Base-by-base conservation (phyloP, 176 grass and related monocot genomes). In the Aegilops longissima region DNA sequence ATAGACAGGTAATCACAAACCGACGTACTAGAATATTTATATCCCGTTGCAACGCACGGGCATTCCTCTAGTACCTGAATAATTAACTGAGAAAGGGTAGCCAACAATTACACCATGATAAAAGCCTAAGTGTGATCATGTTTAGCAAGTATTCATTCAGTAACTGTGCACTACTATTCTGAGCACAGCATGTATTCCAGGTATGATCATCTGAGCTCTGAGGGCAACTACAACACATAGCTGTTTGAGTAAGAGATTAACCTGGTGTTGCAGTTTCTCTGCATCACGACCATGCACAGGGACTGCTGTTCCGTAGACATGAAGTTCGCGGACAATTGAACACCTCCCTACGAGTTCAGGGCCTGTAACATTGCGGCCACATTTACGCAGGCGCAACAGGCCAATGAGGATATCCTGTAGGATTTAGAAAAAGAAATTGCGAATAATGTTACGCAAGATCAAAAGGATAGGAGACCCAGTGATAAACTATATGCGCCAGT, bases 291-390 rank as follows among this genome's bases (percentile, higher is more conserved):
- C 97, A 71, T 99, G 97, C 31, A 99, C 97, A 74, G 97, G 97
- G 70, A 99, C 97, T 30, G 97, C 97, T 42, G 97, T 99, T 90
- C 97, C 97, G 78, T 99, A 99, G 9, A 99, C 94, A 90, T 99
- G 97, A 82, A 99, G 94, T 85, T 99, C 94, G 12, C 97, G 94
- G 61, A 99, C 87, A 88, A 99, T 99, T 29, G 97, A 99, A 80
- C 97, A 99, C 85, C 87, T 94, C 68, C 97, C 94, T 54, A 63
- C 33, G 7, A 99, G 97, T 90, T 99, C 97, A 78, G 97, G 90
- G 77, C 97, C 91, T 78, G 94, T 96, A 92, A 90, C 87, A 52
- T 99, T 99, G 24, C 77, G 84, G 13, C 97, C 94, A 75, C 94
- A 96, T 89, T 93, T 99, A 58, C 97, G 90, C 83, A 96, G 62